Evolutionary conservation across 495 filamentous ascomycete species (phyloP), one percentile per base, ranked within the genome.

Genomic region (Staphylotrichum tortipilum): DNA sequence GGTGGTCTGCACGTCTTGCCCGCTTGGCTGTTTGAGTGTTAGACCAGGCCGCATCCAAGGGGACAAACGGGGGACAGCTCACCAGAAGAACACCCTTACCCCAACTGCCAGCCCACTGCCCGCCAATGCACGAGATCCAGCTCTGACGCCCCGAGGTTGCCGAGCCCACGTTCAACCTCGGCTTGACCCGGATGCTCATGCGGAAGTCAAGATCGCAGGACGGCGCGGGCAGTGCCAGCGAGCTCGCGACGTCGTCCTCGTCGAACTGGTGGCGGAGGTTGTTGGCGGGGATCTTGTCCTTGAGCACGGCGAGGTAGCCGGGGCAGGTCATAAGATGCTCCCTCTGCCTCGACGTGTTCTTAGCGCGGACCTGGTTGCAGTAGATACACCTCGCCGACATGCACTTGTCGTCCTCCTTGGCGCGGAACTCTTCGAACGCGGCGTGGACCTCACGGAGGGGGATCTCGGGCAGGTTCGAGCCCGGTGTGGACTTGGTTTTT

Each of bases 281-380:
- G 40, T 58, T 61, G 24, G 59, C 62, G 2, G 62, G 57, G 15
- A 61, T 58, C 50, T 55, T 59, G 9, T 63, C 60, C 41, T 57
- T 58, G 33, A 65, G 49, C 18, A 57, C 37, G 21, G 26, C 14
- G 35, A 61, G 60, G 35, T 61, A 65, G 3, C 51, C 60, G 17
- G 53, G 30, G 40, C 62, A 65, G 3, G 24, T 18, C 49, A 61
- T 35, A 15, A 65, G 43, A 30, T 65, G 62, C 33, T 65, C 62
- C 9, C 62, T 50, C 51, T 65, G 62, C 23, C 62, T 43, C 5
- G 62, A 65, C 9, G 60, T 65, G 40, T 65, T 65, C 47, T 65
- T 65, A 1, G 62, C 62, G 0, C 62, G 57, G 15, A 56, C 47
- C 35, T 65, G 54, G 39, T 43, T 42, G 55, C 62, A 65, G 43